phyloP scores from a whole-genome alignment of 352 stramenopile genomes.

The Phytopythium montanum region DNA sequence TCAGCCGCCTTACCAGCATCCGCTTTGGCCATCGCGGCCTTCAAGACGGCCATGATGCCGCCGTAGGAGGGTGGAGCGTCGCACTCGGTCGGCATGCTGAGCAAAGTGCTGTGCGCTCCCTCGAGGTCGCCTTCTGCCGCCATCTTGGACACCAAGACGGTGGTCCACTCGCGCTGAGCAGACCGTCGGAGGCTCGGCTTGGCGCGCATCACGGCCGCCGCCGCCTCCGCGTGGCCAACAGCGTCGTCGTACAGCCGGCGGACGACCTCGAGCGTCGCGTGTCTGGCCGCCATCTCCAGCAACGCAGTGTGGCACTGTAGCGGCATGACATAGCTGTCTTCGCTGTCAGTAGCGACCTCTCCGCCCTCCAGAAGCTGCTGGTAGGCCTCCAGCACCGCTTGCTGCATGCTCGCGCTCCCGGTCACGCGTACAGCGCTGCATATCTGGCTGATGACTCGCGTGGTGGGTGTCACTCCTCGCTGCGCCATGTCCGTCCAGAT shows the following conservation, averaged over 20 bases:
- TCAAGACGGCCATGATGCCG: constrained; percentile 5
- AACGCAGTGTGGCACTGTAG: constrained; percentile 33
- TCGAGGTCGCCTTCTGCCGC: constrained; percentile 2
- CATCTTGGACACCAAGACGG: constrained; percentile 10
- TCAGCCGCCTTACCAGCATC: background rate
- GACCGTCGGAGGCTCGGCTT: background rate
- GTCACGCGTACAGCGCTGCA: constrained; percentile 8
- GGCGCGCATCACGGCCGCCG: background rate
- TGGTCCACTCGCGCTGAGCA: background rate
- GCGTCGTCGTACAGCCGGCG: constrained; percentile 35
- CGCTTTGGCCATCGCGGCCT: background rate
- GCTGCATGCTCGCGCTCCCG: constrained; percentile 4
- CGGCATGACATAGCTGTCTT: constrained; percentile 38
- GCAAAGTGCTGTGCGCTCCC: background rate
- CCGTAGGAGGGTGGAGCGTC: background rate
- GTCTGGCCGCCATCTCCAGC: constrained; percentile 29
- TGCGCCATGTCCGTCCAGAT: constrained; percentile 42
- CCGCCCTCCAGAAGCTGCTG: background rate
- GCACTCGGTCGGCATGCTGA: constrained; percentile 1
- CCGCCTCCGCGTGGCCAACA: constrained; percentile 8
- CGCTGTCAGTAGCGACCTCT: constrained; percentile 8
- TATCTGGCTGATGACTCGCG: constrained; percentile 25
- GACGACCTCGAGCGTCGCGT: constrained; percentile 28
- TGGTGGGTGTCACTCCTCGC: constrained; percentile 31
- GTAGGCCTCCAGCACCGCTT: constrained; percentile 19